Conservation (phyloP, 202 grass and related monocot species). For the Digitaria exilis region DNA sequence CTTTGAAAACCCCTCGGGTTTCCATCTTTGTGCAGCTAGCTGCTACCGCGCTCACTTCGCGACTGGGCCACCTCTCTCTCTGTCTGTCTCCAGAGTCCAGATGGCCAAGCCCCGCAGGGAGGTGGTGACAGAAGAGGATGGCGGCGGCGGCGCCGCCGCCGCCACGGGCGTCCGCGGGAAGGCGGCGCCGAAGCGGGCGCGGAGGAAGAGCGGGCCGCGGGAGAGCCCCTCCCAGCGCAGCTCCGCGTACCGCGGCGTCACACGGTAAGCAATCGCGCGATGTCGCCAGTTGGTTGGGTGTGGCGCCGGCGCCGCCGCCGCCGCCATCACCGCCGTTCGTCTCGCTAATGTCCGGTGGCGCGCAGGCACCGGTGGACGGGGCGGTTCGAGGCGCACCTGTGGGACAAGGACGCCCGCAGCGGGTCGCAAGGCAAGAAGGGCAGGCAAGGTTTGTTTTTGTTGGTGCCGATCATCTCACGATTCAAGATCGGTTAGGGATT, state of each 20-base stretch:
- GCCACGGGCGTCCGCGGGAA: background rate
- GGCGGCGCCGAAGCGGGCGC: constrained; percentile 53
- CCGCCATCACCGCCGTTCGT: too few relatives aligned
- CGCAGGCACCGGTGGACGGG: constrained; percentile 90
- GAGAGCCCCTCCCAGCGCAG: constrained; percentile 64
- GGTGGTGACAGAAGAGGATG: background rate
- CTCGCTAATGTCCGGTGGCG: background rate
- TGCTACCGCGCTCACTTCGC: background rate
- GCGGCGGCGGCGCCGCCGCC: too few relatives aligned
- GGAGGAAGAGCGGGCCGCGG: constrained; percentile 52
- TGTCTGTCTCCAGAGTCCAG: background rate
- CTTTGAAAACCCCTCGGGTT: constrained; percentile 14
- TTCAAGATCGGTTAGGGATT: too few relatives aligned
- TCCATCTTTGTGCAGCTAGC: background rate
- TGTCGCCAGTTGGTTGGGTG: too few relatives aligned
- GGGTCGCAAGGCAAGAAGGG: constrained; percentile 76
- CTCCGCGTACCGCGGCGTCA: constrained; percentile 75
- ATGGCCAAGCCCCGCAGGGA: constrained; percentile 49
- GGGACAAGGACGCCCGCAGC: constrained; percentile 80
- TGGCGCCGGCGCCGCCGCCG: too few relatives aligned
- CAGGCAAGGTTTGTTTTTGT: constrained; percentile 54
- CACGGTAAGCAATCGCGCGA: constrained; percentile 28
- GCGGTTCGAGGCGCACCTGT: constrained; percentile 85
- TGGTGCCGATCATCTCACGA: background rate
- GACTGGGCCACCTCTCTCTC: background rate